These are phyloP conservation scores for Antitrichia curtipendula DNA, from an alignment of 225 moss, liverwort and hornwort genomes.

Conservation along the genomic window DNA sequence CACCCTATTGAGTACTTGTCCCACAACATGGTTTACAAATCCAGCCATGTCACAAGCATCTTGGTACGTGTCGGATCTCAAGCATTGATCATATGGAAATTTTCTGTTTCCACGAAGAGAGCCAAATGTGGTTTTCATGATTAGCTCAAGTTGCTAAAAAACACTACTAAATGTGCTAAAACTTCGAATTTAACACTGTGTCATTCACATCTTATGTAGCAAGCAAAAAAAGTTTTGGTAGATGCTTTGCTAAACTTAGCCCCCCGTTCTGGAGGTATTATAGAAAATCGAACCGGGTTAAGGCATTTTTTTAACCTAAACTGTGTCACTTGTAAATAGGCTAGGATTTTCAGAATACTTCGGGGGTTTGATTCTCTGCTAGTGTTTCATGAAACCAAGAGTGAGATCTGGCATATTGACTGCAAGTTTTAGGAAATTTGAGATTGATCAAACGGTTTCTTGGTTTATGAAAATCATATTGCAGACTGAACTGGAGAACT, in stretches of 20 bases:
- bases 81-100: neutral
- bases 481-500: conserved; percentile 36
- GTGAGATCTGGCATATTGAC: neutral
- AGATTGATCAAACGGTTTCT: neutral
- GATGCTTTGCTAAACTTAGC: neutral
- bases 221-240: no score
- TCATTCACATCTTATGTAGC: neutral
- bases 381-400: neutral
- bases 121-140: neutral
- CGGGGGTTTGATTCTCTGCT: neutral
- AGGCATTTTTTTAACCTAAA: neutral
- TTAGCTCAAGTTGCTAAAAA: neutral
- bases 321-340: neutral
- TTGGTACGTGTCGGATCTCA: conserved; percentile 33
- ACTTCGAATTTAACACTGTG: neutral
- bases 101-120: neutral
- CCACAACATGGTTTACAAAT: conserved; percentile 68
- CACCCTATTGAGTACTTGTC: conserved; percentile 57
- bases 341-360: neutral
- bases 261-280: neutral
- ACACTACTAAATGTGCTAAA: neutral
- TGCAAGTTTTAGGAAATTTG: neutral
- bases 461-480: neutral
- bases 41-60: conserved; percentile 43
- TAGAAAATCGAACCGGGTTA: no score